Evolutionary conservation across 1,284 basidiomycete species (phyloP), one percentile per base, ranked within the genome.

Genomic region (Ceratobasidium sp.): DNA sequence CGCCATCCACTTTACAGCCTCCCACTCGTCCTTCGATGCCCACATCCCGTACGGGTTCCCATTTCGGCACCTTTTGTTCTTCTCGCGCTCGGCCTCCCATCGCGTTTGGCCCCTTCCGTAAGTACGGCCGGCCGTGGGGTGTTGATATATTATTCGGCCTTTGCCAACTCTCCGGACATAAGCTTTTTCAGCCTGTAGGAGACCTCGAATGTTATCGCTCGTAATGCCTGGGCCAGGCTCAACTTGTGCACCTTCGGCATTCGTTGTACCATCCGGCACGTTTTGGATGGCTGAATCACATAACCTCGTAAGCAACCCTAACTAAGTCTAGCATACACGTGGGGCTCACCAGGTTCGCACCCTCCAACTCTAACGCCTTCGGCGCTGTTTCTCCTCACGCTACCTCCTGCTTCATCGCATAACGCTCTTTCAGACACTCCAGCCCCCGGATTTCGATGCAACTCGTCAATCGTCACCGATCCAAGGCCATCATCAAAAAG

Each of bases 1-100:
- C 40, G 53, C 69, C 53, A 58, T 46, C 69, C 69, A 71, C 42
- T 46, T 71, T 26, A 46, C 69, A 7, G 33, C 15, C 9, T 71
- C 53, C 69, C 69, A 71, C 20, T 71, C 55, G 13, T 58, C 53
- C 23, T 58, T 58, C 10, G 28, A 33, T 13, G n/a, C 42, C 69
- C 69, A 71, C 69, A 71, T 71, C 26, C 12, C 69, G 7, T n/a
- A 71, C 13, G 9, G 33, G n/a, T 71, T 71, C 20, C 69, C 69
- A 4, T 26, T 18, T 40, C 55, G 39, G 4, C 9, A 5, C n/a
- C 1, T 26, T 7, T 56, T 42, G 40, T 71, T 71, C 55, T 71
- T 58, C 2, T 60, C 40, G 9, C 39, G 33, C 23, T 56, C 53
- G 2, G 33, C 33, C 26, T 71, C 55, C 69, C 69, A 71, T 23